A percentile compares a stretch with the other conserved stretches of the same genome.
phyloP scores from a whole-genome alignment of 108 stramenopile genomes.

The Stephanodiscus triporus region DNA sequence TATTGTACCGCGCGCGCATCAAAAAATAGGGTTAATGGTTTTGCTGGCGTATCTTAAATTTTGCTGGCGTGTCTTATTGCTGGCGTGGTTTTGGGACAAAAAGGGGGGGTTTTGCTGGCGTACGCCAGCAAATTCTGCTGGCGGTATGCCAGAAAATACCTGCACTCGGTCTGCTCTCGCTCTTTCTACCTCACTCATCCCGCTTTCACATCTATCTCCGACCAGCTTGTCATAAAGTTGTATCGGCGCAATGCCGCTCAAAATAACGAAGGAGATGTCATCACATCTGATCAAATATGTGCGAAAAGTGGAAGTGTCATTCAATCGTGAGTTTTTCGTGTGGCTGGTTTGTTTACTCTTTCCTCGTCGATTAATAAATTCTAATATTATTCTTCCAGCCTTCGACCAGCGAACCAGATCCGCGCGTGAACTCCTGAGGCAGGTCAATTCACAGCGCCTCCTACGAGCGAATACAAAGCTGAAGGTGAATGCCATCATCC shows the following conservation, averaged over 20 bases:
- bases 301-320: conserved; percentile 62
- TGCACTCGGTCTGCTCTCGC: too few relatives aligned
- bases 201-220: background rate
- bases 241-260: conserved; percentile 61
- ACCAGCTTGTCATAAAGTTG: background rate
- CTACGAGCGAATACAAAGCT: conserved; percentile 67
- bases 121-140: too few relatives aligned
- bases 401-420: conserved; percentile 75
- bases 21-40: too few relatives aligned
- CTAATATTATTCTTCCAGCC: conserved; percentile 45
- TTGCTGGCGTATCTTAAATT: too few relatives aligned
- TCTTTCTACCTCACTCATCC: too few relatives aligned
- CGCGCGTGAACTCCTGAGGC: conserved; percentile 75
- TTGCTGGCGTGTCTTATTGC: too few relatives aligned
- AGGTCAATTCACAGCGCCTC: conserved; percentile 64
- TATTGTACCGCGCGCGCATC: too few relatives aligned
- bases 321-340: conserved; percentile 68
- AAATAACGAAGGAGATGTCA: conserved; percentile 73
- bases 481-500: conserved; percentile 56
- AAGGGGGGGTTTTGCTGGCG: too few relatives aligned
- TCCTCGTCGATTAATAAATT: too few relatives aligned
- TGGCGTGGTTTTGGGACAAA: too few relatives aligned
- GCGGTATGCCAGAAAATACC: too few relatives aligned
- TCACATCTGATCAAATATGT: conserved; percentile 79
- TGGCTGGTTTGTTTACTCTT: background rate